phyloP scores from a whole-genome alignment of 169 alveolate genomes.

The Ichthyophthirius multifiliis region DNA sequence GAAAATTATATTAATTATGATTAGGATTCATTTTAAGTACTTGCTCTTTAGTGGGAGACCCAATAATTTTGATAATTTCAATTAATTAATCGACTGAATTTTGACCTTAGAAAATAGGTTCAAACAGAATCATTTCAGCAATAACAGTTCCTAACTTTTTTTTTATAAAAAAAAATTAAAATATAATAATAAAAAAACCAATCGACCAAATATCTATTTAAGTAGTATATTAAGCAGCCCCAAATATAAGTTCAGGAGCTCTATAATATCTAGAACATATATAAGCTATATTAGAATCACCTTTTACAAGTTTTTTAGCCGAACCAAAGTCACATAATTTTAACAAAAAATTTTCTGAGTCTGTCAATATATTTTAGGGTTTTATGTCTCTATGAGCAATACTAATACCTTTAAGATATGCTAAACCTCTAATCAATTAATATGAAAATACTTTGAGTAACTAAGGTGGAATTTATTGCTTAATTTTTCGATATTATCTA shows the following conservation, averaged over 20 bases:
- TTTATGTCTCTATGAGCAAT: constrained; percentile 98
- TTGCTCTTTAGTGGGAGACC: constrained; percentile 43
- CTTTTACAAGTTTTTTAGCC: constrained; percentile 93
- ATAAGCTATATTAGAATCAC: constrained; percentile 94
- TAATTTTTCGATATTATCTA: constrained; percentile 87
- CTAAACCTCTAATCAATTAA: constrained; percentile 93
- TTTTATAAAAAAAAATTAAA: too few species aligned
- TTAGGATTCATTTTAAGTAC: constrained; percentile 20
- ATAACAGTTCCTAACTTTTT: too few species aligned
- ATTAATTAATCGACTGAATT: constrained; percentile 95
- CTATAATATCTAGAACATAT: constrained; percentile 96
- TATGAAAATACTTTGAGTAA: constrained; percentile 93
- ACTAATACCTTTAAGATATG: constrained; percentile 93
- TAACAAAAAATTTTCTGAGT: constrained; percentile 89
- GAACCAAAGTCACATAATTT: constrained; percentile 98
- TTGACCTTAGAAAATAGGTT: constrained; percentile 97
- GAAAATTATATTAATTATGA: constrained; percentile 54
- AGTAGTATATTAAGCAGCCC: constrained; percentile 95
- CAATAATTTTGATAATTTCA: constrained; percentile 90
- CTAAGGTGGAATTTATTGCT: constrained; percentile 88
- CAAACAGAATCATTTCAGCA: constrained; percentile 93
- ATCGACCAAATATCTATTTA: constrained; percentile 97
- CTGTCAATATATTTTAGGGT: constrained; percentile 97
- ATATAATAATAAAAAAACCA: too few species aligned
- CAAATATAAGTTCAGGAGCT: constrained; percentile 99